Evolutionary conservation across 495 filamentous ascomycete genomes (phyloP).

Genomic region (Penicillium chermesinum): DNA sequence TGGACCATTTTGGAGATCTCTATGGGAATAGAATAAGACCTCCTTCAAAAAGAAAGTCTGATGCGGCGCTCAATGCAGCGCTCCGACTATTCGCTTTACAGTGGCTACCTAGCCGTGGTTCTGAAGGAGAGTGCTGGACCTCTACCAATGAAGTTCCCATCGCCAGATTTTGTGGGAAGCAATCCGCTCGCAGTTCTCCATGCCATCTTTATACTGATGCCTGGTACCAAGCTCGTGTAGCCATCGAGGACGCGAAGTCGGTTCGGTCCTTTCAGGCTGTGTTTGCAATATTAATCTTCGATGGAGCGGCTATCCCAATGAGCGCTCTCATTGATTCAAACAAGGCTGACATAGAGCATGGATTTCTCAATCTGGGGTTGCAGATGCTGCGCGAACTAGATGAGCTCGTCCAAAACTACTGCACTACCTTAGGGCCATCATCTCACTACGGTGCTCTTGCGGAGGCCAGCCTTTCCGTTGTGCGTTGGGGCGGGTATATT

Average conservation of each 20-base stretch:
- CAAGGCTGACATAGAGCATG: not conserved
- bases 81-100: constrained; percentile 21
- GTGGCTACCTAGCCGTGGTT: constrained; percentile 14
- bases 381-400: constrained; percentile 11
- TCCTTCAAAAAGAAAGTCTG: constrained; percentile 8
- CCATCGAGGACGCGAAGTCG: constrained; percentile 2
- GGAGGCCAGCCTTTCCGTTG: constrained; percentile 19
- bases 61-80: constrained; percentile 15
- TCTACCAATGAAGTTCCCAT: not conserved
- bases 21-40: constrained; percentile 19
- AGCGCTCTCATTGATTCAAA: not conserved
- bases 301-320: constrained; percentile 16
- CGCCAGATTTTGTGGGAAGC: too few relatives aligned
- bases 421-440: constrained; percentile 13
- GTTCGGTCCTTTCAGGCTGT: constrained; percentile 17
- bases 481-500: constrained; percentile 21
- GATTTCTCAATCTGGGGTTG: constrained; percentile 10
- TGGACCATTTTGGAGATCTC: constrained; percentile 25
- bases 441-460: constrained; percentile 15
- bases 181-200: not conserved
- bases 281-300: constrained; percentile 16
- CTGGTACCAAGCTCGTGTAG: constrained; percentile 10
- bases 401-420: constrained; percentile 14
- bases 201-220: constrained; percentile 13
- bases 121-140: too few relatives aligned